Evolutionary conservation across 2,329 filamentous ascomycete species (phyloP), one percentile per base, ranked within the genome.

Genomic region (Cytospora schulzeri): DNA sequence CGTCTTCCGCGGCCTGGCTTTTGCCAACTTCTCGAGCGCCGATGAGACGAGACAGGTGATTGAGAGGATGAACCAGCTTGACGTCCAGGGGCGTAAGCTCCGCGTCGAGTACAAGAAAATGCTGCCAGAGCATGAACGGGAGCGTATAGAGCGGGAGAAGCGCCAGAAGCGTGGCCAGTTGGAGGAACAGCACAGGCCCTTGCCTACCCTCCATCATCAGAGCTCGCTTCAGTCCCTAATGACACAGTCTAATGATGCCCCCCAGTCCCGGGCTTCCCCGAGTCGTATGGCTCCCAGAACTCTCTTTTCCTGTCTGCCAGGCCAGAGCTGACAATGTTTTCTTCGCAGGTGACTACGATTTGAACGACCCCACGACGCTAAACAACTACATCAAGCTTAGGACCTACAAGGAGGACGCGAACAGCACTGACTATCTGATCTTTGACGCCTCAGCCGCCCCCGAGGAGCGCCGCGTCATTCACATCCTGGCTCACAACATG

Each of bases 81-180:
- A 98, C 73, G 86, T 99, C 11, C 93, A 97, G 74, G 95, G 95
- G 54, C 87, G 95, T 67, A 98, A 98, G 79, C 81, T 99, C 70
- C 86, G 95, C 57, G 95, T 99, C 29, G 95, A 99, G 77, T 99
- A 98, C 81, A 99, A 99, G 84, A 98, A 98, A 81, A 98, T 99
- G 95, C 85, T 99, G 6, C 95, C 95, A 0, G 87, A 96, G 69
- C 92, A 93, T 35, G 95, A 98, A 77, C 87, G 95, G 60, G 95
- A 99, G 78, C 87, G 95, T 50, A 98, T 99, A 70, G 95, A 99
- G 77, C 87, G 95, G 7, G 95, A 98, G 78, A 99, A 98, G 86
- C 87, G 95, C 64, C 94, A 98, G 80, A 91, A 95, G 71, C 89
- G 95, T 60, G 95, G 95, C 57, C 95, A 99, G 77, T 85, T 99